Base-by-base conservation (phyloP, 441 rosid genomes). In the Pelargonium myrrhifolium region DNA sequence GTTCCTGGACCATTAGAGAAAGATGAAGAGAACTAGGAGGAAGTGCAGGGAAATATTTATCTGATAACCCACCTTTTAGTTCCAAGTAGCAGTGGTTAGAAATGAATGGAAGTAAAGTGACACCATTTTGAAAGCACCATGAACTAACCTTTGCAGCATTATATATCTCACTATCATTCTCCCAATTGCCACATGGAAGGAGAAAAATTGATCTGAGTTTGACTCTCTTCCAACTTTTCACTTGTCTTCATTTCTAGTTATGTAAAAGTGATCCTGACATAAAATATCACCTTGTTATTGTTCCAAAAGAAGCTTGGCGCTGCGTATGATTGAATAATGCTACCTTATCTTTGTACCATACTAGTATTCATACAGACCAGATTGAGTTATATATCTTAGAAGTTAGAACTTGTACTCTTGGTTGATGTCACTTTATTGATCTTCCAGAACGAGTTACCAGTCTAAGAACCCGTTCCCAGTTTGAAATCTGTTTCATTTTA, bases 391-490 rank as follows among this genome's bases (percentile, higher is more conserved):
- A 58, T 21, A 21, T 58, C 31, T n/a, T n/a, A n/a, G n/a, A n/a
- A n/a, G n/a, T 20, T 21, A 58, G 62, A 58, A 20, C 62, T 28
- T 58, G 62, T 58, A 58, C 26, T n/a, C 62, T 58, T 58, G 35
- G 1, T 22, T 58, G 31, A 58, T 58, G 35, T 21, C 31, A 21
- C 62, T 58, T 58, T 58, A 58, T 22, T 8, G n/a, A 18, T 53
- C 60, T 53, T 53, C 11, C 26, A 12, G 60, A 53, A 53, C 8
- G 60, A 26, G 39, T 61, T 61, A 61, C 12, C 37, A 24, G 8
- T 61, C 17, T 24, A 61, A 20, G 39, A 61, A 26, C 40, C 18
- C 26, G 17, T 61, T 28, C 64, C 64, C 15, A 14, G 28, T 37
- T 28, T 61, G 40, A 51, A 11, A 26, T 61, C 37, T 28, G 35